Evolutionary conservation across 2,329 filamentous ascomycete genomes (phyloP).

Genomic region (Aspergillus chevalieri): DNA sequence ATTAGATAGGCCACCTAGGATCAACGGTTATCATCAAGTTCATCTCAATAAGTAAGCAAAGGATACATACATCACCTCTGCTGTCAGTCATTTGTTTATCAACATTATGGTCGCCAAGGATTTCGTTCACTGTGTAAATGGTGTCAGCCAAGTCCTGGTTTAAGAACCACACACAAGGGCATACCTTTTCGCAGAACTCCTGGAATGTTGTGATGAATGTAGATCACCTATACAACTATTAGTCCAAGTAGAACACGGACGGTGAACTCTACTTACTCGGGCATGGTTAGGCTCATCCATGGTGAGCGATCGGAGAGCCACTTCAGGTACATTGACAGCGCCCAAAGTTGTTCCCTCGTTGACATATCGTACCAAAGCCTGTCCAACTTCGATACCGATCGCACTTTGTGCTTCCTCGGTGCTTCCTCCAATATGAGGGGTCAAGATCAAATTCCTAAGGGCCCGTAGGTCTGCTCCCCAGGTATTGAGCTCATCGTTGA

Average conservation of each 20-base stretch:
- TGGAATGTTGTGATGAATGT: constrained; percentile 93
- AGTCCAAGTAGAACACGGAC: neutral
- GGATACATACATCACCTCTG: constrained; percentile 66
- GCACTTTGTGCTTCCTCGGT: constrained; percentile 96
- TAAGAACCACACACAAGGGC: constrained; percentile 2
- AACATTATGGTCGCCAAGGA: constrained; percentile 91
- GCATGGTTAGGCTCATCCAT: constrained; percentile 84
- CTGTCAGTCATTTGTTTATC: constrained; percentile 98
- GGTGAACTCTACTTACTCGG: constrained; percentile 49
- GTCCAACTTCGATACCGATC: constrained; percentile 87
- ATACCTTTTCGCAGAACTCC: constrained; percentile 81
- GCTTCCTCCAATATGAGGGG: constrained; percentile 93
- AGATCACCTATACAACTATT: constrained; percentile 60
- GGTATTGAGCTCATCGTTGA: constrained; percentile 71
- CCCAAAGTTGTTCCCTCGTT: constrained; percentile 89
- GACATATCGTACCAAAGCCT: constrained; percentile 86
- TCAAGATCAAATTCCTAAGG: constrained; percentile 88
- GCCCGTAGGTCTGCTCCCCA: constrained; percentile 81
- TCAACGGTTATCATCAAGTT: constrained; percentile 8
- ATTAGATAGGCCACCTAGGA: constrained; percentile 80
- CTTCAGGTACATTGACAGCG: constrained; percentile 95
- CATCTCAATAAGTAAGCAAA: neutral
- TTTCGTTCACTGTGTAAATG: constrained; percentile 68
- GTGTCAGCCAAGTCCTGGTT: constrained; percentile 11
- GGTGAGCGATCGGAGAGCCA: constrained; percentile 80